A percentile compares a stretch with the other conserved stretches of the same genome.
These are phyloP conservation scores for Sungouiozyma intestinalis DNA, from an alignment of 805 yeast genomes.

Conservation along the genomic window DNA sequence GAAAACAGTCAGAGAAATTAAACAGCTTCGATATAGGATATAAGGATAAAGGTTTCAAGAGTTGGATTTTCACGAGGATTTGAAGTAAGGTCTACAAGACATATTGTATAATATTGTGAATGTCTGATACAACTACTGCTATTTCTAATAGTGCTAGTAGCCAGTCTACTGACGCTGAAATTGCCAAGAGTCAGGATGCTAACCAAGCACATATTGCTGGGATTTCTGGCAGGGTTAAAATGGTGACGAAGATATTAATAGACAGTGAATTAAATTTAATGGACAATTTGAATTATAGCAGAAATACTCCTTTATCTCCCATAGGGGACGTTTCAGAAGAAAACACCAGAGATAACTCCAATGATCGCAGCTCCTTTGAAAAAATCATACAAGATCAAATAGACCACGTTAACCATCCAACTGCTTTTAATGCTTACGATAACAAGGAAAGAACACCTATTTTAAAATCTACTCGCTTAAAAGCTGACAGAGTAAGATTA, in stretches of 20 bases:
- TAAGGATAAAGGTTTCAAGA: no score
- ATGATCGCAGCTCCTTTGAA: not conserved
- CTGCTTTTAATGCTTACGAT: not conserved
- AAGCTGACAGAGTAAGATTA: constrained; percentile 24
- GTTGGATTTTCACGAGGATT: not conserved
- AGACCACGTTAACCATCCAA: not conserved
- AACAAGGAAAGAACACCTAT: constrained; percentile 1
- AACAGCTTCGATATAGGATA: no score
- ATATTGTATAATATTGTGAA: not conserved
- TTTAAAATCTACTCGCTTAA: constrained; percentile 17
- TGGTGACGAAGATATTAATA: constrained; percentile 18
- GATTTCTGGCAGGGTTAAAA: constrained; percentile 9
- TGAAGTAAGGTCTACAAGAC: not conserved
- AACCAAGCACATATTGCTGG: no score
- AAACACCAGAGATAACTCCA: not conserved
- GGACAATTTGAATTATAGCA: constrained; percentile 24
- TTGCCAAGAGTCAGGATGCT: not conserved
- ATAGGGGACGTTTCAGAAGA: not conserved
- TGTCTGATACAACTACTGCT: not conserved
- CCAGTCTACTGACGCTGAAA: not conserved
- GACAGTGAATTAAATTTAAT: constrained; percentile 23
- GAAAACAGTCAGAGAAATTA: no score
- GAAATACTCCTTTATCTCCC: constrained; percentile 3
- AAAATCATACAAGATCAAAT: not conserved
- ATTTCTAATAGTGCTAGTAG: not conserved